Evolutionary conservation across 2,329 filamentous ascomycete species (phyloP).

Genomic region (Exophiala lecanii-corni): DNA sequence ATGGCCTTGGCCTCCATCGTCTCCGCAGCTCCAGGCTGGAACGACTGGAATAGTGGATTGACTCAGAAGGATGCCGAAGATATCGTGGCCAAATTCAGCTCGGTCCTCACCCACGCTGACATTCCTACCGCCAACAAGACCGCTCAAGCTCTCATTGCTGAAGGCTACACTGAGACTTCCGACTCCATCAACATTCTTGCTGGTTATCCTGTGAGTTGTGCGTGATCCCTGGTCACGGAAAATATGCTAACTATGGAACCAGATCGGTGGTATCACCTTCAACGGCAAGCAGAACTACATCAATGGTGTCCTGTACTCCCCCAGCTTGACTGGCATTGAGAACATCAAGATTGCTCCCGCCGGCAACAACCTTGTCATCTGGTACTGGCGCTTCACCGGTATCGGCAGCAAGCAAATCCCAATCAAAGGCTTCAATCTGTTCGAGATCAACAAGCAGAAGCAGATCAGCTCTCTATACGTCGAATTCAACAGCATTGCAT

Average conservation of each 20-base stretch:
- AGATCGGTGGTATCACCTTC: conserved; percentile 12
- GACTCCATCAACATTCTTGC: conserved; percentile 25
- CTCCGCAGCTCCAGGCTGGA: conserved; percentile 10
- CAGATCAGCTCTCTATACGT: conserved; percentile 14
- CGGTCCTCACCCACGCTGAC: conserved; percentile 16
- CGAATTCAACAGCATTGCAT: conserved; percentile 21
- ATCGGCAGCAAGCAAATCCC: conserved; percentile 16
- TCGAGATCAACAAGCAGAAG: conserved; percentile 15
- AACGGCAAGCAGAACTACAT: conserved; percentile 15
- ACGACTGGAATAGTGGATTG: conserved; percentile 12
- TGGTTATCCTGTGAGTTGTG: conserved; percentile 14
- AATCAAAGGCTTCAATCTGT: conserved; percentile 14
- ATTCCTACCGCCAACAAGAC: conserved; percentile 14
- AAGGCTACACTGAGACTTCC: conserved; percentile 17
- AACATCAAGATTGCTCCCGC: conserved; percentile 10
- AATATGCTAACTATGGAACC: conserved; percentile 1
- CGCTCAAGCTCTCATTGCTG: conserved; percentile 18
- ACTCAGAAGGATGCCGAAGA: conserved; percentile 14
- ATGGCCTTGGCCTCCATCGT: conserved; percentile 8
- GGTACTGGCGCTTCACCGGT: conserved; percentile 18
- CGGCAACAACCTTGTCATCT: conserved; percentile 14
- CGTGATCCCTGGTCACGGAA: background rate
- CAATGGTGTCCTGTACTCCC: conserved; percentile 15
- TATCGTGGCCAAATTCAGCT: conserved; percentile 21
- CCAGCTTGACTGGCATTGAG: conserved; percentile 14